Conservation (phyloP, 345 rosid genomes). For the Mallotus nudiflorus region DNA sequence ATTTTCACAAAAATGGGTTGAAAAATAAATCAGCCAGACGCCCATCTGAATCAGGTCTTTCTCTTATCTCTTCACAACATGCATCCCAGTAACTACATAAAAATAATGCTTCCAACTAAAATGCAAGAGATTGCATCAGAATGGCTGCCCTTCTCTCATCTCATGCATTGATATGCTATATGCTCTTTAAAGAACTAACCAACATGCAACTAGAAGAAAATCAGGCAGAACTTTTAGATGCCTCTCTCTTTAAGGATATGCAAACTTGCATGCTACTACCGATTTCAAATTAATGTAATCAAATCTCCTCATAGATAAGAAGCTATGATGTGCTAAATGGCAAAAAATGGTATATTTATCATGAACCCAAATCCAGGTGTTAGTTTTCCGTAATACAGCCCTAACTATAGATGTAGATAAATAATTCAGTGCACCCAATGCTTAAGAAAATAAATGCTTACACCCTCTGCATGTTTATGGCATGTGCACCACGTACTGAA, state of each 20-base stretch:
- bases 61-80: not conserved
- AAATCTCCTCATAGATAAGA: not conserved
- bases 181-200: too few relatives aligned
- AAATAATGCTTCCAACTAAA: constrained; percentile 3
- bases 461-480: too few relatives aligned
- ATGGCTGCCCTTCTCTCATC: not conserved
- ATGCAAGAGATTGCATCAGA: not conserved
- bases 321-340: not conserved
- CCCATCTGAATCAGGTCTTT: not conserved
- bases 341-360: not conserved
- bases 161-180: too few relatives aligned
- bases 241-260: not conserved
- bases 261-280: not conserved
- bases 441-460: too few relatives aligned
- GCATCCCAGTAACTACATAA: not conserved
- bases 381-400: not conserved
- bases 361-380: not conserved
- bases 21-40: not conserved
- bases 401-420: not conserved
- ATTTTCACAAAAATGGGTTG: not conserved
- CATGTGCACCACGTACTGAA: too few relatives aligned
- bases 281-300: not conserved
- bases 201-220: not conserved
- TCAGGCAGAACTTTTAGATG: too few relatives aligned
- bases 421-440: too few relatives aligned